phyloP scores from a whole-genome alignment of 2,329 filamentous ascomycete genomes.

The Neofusicoccum laricinum region DNA sequence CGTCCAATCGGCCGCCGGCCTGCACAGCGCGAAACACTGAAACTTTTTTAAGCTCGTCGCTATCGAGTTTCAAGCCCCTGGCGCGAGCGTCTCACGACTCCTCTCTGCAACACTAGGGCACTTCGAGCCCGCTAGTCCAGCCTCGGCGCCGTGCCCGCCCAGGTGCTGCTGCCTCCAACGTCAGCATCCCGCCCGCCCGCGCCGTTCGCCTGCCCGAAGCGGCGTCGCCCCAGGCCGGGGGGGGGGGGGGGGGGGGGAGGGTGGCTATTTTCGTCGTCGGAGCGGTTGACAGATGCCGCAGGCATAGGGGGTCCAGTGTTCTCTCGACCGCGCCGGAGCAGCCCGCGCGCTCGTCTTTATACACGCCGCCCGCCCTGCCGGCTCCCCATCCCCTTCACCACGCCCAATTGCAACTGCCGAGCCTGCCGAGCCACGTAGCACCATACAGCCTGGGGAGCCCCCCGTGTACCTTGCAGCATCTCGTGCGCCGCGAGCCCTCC shows the following conservation, averaged over 20 bases:
- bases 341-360: not conserved
- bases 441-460: constrained; percentile 12
- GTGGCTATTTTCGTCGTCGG: not conserved
- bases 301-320: not conserved
- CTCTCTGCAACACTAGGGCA: constrained; percentile 14
- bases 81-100: constrained; percentile 12
- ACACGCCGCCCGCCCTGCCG: not conserved
- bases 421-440: constrained; percentile 15
- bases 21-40: constrained; percentile 11
- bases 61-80: constrained; percentile 15
- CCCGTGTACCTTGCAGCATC: constrained; percentile 8
- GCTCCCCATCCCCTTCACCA: constrained; percentile 12
- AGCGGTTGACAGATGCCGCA: not conserved
- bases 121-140: constrained; percentile 2
- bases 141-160: constrained; percentile 18
- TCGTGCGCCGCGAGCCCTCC: not conserved
- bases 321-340: too few relatives aligned
- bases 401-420: constrained; percentile 6
- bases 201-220: constrained; percentile 4
- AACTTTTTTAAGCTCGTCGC: constrained; percentile 15
- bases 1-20: constrained; percentile 7
- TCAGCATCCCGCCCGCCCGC: constrained; percentile 1
- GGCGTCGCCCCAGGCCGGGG: not conserved
- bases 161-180: not conserved
- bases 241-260: not conserved